Evolutionary conservation across 2,329 filamentous ascomycete genomes (phyloP).

Genomic region (Aspergillaceae sp.): DNA sequence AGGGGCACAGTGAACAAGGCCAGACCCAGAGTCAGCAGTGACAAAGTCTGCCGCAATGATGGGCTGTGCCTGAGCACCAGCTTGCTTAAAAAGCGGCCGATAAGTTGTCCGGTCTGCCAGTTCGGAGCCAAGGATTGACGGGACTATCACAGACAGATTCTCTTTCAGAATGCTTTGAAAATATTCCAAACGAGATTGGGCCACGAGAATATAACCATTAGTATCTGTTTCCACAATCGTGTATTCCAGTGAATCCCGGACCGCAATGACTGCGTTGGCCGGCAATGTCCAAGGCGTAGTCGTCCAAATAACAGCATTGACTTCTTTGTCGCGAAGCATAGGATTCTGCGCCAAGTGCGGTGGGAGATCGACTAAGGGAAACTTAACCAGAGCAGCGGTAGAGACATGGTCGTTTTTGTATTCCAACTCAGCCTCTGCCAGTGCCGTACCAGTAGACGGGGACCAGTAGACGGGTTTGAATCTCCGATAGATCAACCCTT

Average conservation of each 20-base stretch:
- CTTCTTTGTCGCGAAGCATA: slow-evolving; percentile 37
- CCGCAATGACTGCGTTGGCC: slow-evolving; percentile 80
- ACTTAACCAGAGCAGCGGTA: slow-evolving; percentile 60
- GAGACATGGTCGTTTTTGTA: slow-evolving; percentile 55
- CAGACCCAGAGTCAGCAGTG: slow-evolving; percentile 79
- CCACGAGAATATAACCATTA: slow-evolving; percentile 60
- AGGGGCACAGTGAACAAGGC: slow-evolving; percentile 88
- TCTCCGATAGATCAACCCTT: slow-evolving; percentile 52
- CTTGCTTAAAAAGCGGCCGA: slow-evolving; percentile 58
- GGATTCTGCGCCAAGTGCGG: slow-evolving; percentile 35
- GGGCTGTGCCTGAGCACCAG: slow-evolving; percentile 50
- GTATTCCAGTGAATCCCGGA: slow-evolving; percentile 68
- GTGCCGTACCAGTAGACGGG: slow-evolving; percentile 54
- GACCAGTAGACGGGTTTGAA: slow-evolving; percentile 60
- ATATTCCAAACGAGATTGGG: slow-evolving; percentile 59
- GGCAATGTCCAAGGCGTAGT: slow-evolving; percentile 97
- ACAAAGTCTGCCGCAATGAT: slow-evolving; percentile 85
- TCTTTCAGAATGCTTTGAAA: slow-evolving; percentile 44
- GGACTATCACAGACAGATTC: slow-evolving; percentile 42
- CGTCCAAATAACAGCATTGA: slow-evolving; percentile 92
- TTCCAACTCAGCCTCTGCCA: slow-evolving; percentile 58
- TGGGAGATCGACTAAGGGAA: slow-evolving; percentile 53
- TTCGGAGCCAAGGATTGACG: slow-evolving; percentile 55
- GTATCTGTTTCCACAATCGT: slow-evolving; percentile 51
- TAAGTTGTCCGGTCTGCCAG: slow-evolving; percentile 59